Percentiles rank a stretch among this genome's conserved stretches.
Evolutionary conservation across 148 eudicot genomes (phyloP).

Genomic region (Rhododendron mucronatum): DNA sequence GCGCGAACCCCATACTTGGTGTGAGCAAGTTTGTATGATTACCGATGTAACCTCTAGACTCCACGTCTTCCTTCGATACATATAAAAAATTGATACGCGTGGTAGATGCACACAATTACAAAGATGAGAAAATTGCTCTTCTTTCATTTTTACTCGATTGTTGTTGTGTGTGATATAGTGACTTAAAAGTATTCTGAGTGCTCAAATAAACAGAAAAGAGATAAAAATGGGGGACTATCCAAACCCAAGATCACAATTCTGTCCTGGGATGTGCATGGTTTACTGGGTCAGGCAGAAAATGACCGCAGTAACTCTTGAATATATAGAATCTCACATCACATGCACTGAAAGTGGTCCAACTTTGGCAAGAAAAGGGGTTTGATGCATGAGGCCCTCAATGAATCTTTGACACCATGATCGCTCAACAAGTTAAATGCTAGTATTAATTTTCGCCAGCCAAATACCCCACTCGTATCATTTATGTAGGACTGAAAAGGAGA

Average conservation of each 20-base stretch:
- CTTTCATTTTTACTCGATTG: too few species aligned
- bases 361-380: not conserved
- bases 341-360: not conserved
- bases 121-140: too few species aligned
- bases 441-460: not conserved
- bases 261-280: not conserved
- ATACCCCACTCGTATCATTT: not conserved
- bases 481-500: not conserved
- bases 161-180: too few species aligned
- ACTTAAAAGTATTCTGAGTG: too few species aligned
- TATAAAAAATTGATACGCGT: too few species aligned
- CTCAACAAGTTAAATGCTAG: not conserved
- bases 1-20: too few species aligned
- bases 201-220: too few species aligned
- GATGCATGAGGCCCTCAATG: not conserved
- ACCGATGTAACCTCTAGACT: too few species aligned
- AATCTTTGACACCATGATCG: not conserved
- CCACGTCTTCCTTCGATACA: too few species aligned
- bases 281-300: not conserved
- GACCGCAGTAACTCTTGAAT: not conserved
- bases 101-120: too few species aligned
- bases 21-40: too few species aligned
- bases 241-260: not conserved
- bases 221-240: not conserved
- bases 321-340: too few species aligned